Base-by-base conservation (phyloP, 2,329 filamentous ascomycete genomes). In the Chlorencoelia australis region DNA sequence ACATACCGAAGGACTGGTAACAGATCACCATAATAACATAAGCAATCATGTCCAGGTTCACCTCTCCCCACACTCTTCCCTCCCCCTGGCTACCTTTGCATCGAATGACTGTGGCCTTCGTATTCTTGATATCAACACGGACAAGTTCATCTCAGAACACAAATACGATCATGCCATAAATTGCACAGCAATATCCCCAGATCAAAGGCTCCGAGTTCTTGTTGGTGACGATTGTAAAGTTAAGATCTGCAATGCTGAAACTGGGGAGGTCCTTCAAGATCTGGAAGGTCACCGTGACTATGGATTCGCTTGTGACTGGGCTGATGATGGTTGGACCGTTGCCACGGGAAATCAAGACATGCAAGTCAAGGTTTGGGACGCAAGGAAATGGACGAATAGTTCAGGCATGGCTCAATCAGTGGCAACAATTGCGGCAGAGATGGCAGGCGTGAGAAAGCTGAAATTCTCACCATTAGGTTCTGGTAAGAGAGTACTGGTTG, bases 251-350 rank as follows among this genome's bases (percentile, higher is more conserved):
- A 72, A 83, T 43, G 75, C 82, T 8, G 80, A 84, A 37, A 75
- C 70, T 9, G 76, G 80, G 10, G 61, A 68, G 41, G 64, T 63
- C 37, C 66, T 71, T 44, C 67, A 79, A 46, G 59, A 62, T 17
- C 68, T 88, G 2, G 58, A 63, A 4, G 77, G 79, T 2, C 81
- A 86, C 51, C 65, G 65, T 10, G 82, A 87, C 51, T 82, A 70
- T 47, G 80, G 76, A 2, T 89, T 88, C 50, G 75, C 82, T 2
- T 86, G 80, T 50, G 82, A 80, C 46, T 89, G 83, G 83, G 79
- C 82, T 13, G 75, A 81, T 35, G 79, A 88, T 53, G 82, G 82
- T 20, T 76, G 77, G 62, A 79, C 77, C 9, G 69, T 88, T 14
- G 83, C 83, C 9, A 88, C 83, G 0, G 82, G 78, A 15, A 80